These are phyloP conservation scores for Alloteropsis semialata DNA, from an alignment of 176 grass and related monocot genomes.

Conservation along the genomic window DNA sequence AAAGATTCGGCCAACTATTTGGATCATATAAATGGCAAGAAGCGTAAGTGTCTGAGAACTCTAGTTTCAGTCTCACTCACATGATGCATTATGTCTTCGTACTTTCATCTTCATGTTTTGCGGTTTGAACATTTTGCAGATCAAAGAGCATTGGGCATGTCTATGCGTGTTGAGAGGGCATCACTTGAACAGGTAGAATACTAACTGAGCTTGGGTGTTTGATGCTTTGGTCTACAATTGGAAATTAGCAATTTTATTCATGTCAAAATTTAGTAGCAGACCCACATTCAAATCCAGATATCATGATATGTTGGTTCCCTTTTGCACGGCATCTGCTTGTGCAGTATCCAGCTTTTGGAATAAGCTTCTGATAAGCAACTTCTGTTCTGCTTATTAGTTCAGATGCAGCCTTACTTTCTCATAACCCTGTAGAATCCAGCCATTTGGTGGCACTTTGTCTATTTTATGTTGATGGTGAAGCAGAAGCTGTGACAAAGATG, in stretches of 20 bases:
- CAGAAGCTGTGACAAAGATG: neutral
- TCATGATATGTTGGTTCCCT: neutral
- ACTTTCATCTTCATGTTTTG: conserved; percentile 13
- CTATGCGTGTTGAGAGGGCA: conserved; percentile 96
- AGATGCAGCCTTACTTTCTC: neutral
- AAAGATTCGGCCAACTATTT: conserved; percentile 99
- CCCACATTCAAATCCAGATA: neutral
- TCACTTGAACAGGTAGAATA: conserved; percentile 82
- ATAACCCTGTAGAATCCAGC: neutral
- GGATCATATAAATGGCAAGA: conserved; percentile 99
- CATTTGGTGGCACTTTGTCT: neutral
- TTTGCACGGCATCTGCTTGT: neutral
- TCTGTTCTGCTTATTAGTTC: neutral
- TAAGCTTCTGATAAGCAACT: neutral
- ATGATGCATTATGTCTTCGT: conserved; percentile 14
- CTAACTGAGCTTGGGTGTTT: conserved; percentile 11
- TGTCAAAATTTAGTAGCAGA: neutral
- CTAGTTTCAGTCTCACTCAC: neutral
- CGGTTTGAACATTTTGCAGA: conserved; percentile 57
- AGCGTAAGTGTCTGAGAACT: conserved; percentile 61
- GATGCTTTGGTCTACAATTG: neutral
- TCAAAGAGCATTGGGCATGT: conserved; percentile 99
- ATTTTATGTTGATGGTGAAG: neutral
- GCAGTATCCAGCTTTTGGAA: neutral
- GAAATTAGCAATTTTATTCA: neutral